Evolutionary conservation across 148 eudicot species (phyloP), one percentile per base, ranked within the genome.

Genomic region (Cornus suecica): DNA sequence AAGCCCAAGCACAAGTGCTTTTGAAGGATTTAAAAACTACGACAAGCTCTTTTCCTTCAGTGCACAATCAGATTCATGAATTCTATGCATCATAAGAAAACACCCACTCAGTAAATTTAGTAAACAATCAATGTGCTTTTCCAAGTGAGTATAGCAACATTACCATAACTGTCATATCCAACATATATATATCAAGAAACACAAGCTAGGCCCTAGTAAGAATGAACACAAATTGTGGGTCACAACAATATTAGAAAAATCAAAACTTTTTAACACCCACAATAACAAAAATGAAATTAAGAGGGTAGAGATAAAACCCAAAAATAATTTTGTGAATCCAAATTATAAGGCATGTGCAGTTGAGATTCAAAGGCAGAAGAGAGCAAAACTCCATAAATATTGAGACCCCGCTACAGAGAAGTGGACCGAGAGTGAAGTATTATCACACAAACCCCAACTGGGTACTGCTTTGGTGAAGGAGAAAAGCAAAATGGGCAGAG

Each of bases 401-500:
- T 22, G 66, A 23, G 2, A 72, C 51, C 29, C 25, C 26, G 28
- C 64, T 31, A 26, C 10, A 11, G 18, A 54, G n/a, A 72, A 45
- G 65, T 56, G 48, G 65, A 23, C 37, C 31, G 48, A 54, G 74
- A 54, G 42, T 23, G 11, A 41, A 11, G 37, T 71, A 18, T 71
- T 48, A 58, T 28, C 22, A 2, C 75, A 72, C 66, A 31, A 32
- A 41, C 48, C 48, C 48, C 66, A 72, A 58, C 7, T 79, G 76
- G 73, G 68, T 26, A 8, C 37, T 42, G 26, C 25, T 73, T 73
- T 65, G 11, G 69, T 75, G 1, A 77, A 64, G 34, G 79, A 34
- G 28, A 45, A 31, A 56, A 67, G 67, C 51, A 71, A 71, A 37
- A 28, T 22, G 66, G 61, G 78, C 73, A 80, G 65, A 76, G 72